Evolutionary conservation across 2,329 filamentous ascomycete genomes (phyloP), one percentile per base, ranked within the genome.

Genomic region (Neonectria magnoliae): DNA sequence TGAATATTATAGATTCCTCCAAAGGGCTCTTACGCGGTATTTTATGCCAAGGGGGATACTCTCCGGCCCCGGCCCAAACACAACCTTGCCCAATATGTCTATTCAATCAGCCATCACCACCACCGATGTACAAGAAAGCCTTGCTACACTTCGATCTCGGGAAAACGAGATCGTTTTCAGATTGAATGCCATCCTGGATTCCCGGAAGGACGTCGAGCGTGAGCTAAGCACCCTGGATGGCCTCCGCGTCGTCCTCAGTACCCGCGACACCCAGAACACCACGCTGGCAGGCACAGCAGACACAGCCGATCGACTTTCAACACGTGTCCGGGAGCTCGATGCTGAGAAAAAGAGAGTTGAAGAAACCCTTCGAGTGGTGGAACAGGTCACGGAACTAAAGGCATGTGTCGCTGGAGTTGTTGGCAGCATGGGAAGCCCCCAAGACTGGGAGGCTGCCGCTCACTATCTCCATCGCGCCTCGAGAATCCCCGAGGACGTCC

Each of bases 371-470:
- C 87, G 91, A 8, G 94, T 98, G 4, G 96, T 98, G 10, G 95
- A 98, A 79, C 94, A 98, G 81, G 95, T 99, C 14, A 92, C 93
- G 5, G 96, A 99, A 84, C 90, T 99, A 68, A 98, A 98, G 81
- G 93, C 96, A 10, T 99, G 96, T 77, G 93, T 98, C 38, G 89
- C 98, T 65, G 96, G 96, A 47, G 94, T 98, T 10, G 90, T 95
- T 25, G 96, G 94, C n/a, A 97, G 93, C 64, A 99, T 99, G 96
- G 96, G 95, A 38, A 95, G 94, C 4, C 93, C 96, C 42, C 96
- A 99, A 79, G 96, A 99, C 81, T 99, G 96, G 96, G 96, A 99
- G 80, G 96, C 93, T 3, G 96, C 96, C 3, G 96, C 96, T 2
- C 91, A 88, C 48, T 98, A 98, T 78, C 86, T 99, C 62, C 89